phyloP scores from a whole-genome alignment of 1,139 yeast species.

The Keqinozyma sinolaborantium region DNA sequence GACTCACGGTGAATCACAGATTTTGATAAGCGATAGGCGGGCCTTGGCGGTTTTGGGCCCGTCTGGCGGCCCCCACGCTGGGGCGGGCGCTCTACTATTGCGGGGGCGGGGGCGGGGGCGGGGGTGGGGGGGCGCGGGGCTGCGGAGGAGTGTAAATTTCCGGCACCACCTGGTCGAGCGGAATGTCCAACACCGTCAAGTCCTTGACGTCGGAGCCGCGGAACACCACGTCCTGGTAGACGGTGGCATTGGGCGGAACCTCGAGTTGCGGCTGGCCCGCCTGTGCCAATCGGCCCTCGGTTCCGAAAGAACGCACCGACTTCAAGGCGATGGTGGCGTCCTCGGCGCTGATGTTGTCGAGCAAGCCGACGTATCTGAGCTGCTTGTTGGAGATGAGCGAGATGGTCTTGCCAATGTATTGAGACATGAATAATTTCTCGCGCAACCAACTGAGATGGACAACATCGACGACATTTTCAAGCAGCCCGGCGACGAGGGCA shows the following conservation, averaged over 20 bases:
- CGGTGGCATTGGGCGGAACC: slow-evolving; percentile 68
- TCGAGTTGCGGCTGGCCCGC: slow-evolving; percentile 64
- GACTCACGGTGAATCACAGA: slow-evolving; percentile 9
- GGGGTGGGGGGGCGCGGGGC: slow-evolving; percentile 6
- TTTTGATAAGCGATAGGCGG: slow-evolving; percentile 11
- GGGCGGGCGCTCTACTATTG: slow-evolving; percentile 4
- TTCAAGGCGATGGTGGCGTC: slow-evolving; percentile 87
- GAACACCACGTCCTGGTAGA: slow-evolving; percentile 79
- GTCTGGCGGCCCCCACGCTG: slow-evolving; percentile 4
- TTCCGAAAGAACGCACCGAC: slow-evolving; percentile 82
- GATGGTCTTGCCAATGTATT: slow-evolving; percentile 88
- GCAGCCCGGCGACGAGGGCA: slow-evolving; percentile 6
- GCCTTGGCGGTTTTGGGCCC: slow-evolving; percentile 5
- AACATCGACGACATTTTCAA: background rate
- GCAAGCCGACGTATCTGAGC: slow-evolving; percentile 81
- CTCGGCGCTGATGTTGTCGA: slow-evolving; percentile 85
- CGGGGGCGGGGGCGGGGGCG: slow-evolving; percentile 5
- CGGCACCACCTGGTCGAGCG: slow-evolving; percentile 52
- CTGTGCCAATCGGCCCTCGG: slow-evolving; percentile 78
- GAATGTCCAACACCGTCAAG: slow-evolving; percentile 73
- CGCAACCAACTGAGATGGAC: too few relatives aligned
- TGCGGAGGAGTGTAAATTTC: slow-evolving; percentile 10
- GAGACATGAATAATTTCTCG: slow-evolving; percentile 54
- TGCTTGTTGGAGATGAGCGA: slow-evolving; percentile 86
- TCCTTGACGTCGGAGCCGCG: slow-evolving; percentile 94